Conservation (phyloP, 805 yeast genomes). For the Candida endomychidarum region DNA sequence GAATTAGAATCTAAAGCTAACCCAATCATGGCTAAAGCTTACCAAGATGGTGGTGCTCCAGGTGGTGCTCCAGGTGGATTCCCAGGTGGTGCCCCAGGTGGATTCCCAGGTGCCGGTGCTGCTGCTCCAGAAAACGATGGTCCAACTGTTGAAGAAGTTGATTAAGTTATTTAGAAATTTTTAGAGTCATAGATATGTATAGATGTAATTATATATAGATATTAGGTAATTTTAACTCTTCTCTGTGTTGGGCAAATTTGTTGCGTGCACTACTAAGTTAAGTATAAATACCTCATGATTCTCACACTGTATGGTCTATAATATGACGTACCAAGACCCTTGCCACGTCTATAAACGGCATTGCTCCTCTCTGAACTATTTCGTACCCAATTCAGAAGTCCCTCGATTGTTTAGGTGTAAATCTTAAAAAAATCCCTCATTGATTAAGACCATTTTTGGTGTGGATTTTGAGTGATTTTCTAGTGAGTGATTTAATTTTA, state of each 20-base stretch:
- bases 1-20: slow-evolving; percentile 93
- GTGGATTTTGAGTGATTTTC: slow-evolving; percentile 1
- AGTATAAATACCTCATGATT: not conserved
- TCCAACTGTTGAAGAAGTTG: slow-evolving; percentile 57
- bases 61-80: slow-evolving; percentile 68
- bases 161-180: slow-evolving; percentile 27
- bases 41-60: slow-evolving; percentile 88
- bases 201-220: slow-evolving; percentile 6
- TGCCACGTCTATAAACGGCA: too few relatives aligned
- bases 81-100: slow-evolving; percentile 57
- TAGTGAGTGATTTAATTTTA: not conserved
- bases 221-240: not conserved
- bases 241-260: not conserved
- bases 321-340: too few relatives aligned
- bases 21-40: slow-evolving; percentile 96
- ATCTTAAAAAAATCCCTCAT: slow-evolving; percentile 1
- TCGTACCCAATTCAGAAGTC: too few relatives aligned
- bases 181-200: slow-evolving; percentile 5
- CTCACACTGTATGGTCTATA: too few relatives aligned
- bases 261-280: too few relatives aligned
- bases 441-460: not conserved
- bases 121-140: slow-evolving; percentile 51
- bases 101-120: slow-evolving; percentile 58
- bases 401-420: too few relatives aligned
- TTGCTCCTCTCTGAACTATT: not conserved